Evolutionary conservation across 352 stramenopile species (phyloP).

Genomic region (Globisporangium apiculatum): DNA sequence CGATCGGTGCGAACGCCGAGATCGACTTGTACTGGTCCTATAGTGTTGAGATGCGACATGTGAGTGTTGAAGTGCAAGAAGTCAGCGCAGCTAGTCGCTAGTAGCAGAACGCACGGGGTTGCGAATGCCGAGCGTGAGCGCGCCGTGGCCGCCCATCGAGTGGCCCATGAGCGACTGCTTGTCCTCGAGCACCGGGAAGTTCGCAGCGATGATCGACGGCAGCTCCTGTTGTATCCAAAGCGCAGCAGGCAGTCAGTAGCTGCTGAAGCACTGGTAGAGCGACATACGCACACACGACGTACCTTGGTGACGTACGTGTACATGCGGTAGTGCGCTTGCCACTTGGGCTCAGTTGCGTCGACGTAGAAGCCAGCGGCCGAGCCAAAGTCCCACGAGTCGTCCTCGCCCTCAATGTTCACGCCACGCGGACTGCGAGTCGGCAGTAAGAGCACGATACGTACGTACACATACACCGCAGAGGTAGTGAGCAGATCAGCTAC

Average conservation of each 20-base stretch:
- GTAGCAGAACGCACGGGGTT: conserved; percentile 41
- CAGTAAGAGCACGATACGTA: background rate
- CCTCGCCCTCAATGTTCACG: conserved; percentile 88
- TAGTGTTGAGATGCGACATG: background rate
- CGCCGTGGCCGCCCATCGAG: conserved; percentile 97
- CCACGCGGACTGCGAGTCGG: conserved; percentile 70
- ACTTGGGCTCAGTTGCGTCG: conserved; percentile 92
- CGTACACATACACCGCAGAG: background rate
- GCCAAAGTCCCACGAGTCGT: conserved; percentile 96
- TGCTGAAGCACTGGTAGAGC: background rate
- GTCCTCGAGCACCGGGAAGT: conserved; percentile 84
- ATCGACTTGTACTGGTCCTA: conserved; percentile 88
- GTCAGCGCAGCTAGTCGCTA: background rate
- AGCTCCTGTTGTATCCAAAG: conserved; percentile 69
- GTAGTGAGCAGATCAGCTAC: too few species aligned
- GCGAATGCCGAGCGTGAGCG: conserved; percentile 92
- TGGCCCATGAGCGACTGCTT: conserved; percentile 93
- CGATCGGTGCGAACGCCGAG: conserved; percentile 95
- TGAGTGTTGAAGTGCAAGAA: background rate
- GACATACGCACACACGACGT: background rate
- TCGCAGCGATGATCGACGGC: conserved; percentile 77
- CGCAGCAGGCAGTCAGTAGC: background rate
- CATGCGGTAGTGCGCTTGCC: conserved; percentile 95
- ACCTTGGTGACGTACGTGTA: conserved; percentile 94
- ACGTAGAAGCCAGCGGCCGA: conserved; percentile 97